Evolutionary conservation across 2,329 filamentous ascomycete genomes (phyloP).

Genomic region (Penicillium sclerotigenum): DNA sequence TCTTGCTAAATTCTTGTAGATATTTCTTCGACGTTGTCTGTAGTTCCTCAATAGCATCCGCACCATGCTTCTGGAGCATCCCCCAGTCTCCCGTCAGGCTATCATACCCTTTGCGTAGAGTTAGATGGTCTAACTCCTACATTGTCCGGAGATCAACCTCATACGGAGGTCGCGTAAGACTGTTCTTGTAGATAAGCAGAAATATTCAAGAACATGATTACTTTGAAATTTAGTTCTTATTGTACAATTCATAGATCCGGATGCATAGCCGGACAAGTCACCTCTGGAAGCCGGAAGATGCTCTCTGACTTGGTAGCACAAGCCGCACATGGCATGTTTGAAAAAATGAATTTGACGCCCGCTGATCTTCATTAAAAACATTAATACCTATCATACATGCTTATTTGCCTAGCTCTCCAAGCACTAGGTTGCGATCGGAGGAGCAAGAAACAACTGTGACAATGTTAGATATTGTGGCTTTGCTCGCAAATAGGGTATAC

Average conservation of each 20-base stretch:
- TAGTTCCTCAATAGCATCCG: too few species aligned
- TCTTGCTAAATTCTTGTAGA: too few species aligned
- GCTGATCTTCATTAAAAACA: constrained; percentile 24
- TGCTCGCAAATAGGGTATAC: background rate
- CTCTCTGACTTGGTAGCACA: background rate
- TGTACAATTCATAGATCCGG: constrained; percentile 5
- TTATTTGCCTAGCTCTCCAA: constrained; percentile 75
- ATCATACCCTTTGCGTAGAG: too few species aligned
- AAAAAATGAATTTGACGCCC: constrained; percentile 25
- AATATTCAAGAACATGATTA: background rate
- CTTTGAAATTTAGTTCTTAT: constrained; percentile 1
- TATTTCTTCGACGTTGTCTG: too few species aligned
- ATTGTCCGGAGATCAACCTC: background rate
- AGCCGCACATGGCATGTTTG: background rate
- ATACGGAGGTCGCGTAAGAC: background rate
- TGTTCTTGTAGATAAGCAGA: background rate
- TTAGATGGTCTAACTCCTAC: background rate
- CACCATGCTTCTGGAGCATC: too few species aligned
- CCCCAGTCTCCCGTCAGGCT: too few species aligned
- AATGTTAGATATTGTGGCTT: constrained; percentile 16
- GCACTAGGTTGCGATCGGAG: constrained; percentile 79
- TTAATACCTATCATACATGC: constrained; percentile 10
- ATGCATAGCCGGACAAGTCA: background rate
- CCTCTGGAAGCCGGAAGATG: background rate
- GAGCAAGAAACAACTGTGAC: constrained; percentile 76